These are phyloP conservation scores for Penicillium glabrum DNA, from an alignment of 2,329 filamentous ascomycete genomes.

Conservation along the genomic window DNA sequence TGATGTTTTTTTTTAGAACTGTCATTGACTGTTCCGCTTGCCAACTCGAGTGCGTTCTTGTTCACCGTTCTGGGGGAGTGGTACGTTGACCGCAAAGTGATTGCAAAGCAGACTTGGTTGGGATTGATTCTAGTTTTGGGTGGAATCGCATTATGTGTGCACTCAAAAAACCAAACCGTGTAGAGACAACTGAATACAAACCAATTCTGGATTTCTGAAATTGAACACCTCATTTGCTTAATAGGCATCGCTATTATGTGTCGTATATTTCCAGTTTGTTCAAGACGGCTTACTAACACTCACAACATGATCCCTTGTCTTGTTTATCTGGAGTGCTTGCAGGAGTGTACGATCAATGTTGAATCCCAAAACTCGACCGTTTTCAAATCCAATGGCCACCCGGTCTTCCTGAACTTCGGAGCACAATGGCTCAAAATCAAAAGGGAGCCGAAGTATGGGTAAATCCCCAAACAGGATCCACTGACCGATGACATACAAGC, in stretches of 20 bases:
- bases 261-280: no score
- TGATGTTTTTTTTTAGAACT: slow-evolving; percentile 61
- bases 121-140: slow-evolving; percentile 77
- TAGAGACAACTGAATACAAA: not conserved
- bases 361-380: not conserved
- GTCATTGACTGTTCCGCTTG: slow-evolving; percentile 90
- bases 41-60: slow-evolving; percentile 91
- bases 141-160: slow-evolving; percentile 82
- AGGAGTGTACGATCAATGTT: not conserved
- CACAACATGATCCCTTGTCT: no score
- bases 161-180: slow-evolving; percentile 45
- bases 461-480: slow-evolving; percentile 3
- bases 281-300: no score
- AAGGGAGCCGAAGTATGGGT: slow-evolving; percentile 1
- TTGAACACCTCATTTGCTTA: no score
- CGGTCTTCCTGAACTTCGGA: not conserved
- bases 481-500: not conserved
- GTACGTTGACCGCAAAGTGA: slow-evolving; percentile 90
- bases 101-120: slow-evolving; percentile 78
- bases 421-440: not conserved
- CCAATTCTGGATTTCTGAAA: no score
- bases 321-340: not conserved
- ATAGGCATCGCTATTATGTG: no score
- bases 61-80: slow-evolving; percentile 94
- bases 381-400: slow-evolving; percentile 2